Evolutionary conservation across 83 land plant genomes (phyloP), one percentile per base, ranked within the genome.

Genomic region (Larix sibirica): DNA sequence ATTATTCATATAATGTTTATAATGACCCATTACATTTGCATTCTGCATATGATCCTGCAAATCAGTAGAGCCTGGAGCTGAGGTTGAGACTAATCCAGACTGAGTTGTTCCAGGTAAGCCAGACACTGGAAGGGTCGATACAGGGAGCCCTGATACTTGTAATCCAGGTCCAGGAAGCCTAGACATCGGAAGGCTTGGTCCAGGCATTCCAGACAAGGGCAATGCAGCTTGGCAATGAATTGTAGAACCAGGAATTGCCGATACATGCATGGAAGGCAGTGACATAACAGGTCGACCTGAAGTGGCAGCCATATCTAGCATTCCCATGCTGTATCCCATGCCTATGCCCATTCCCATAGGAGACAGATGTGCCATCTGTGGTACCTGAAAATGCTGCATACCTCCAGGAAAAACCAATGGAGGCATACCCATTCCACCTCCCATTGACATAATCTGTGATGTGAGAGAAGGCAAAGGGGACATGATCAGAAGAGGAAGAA

Each of bases 381-480:
- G 83, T 18, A 85, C 78, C 64, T 83, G 88, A 76, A 90, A 83
- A 65, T 84, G 93, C 82, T 84, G 93, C 91, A 93, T 87, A 71
- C 89, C 95, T 3, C 87, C 26, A 23, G 94, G 94, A 42, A 88
- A 71, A 87, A 93, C 90, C 89, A 93, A 83, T 6, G 90, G 95
- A 70, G 90, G 86, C 90, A 91, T 85, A 47, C 84, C 90, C 82
- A 93, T 60, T 31, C 94, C 95, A 79, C 87, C 77, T 75, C 94
- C 93, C 95, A 91, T 91, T 17, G 95, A 91, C 93, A 93, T 91
- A 40, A 93, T 89, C 95, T 93, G 93, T 42, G 21, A 71, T 38
- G 50, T 40, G 40, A 71, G 18, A 71, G 44, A 40, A 50, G 12
- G 44, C 76, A 40, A 38, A 40, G 3, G 12, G 54, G 12, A 33